These are phyloP conservation scores for Clathrus columnatus DNA, from an alignment of 768 basidiomycete genomes.

Conservation along the genomic window DNA sequence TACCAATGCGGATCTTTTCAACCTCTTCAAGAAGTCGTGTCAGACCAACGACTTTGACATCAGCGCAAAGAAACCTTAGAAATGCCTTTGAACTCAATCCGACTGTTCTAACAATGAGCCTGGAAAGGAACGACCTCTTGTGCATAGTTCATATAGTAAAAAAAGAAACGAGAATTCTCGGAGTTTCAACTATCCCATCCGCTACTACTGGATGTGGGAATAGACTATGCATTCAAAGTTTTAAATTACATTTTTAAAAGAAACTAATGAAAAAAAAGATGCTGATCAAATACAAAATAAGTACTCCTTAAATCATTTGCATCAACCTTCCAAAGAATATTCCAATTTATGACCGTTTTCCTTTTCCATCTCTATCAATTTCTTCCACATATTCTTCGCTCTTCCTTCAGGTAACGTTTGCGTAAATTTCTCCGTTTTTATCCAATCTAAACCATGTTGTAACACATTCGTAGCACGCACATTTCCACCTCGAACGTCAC, in stretches of 20 bases:
- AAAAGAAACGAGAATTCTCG: too few relatives aligned
- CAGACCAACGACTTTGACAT: slow-evolving; percentile 61
- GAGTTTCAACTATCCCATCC: too few relatives aligned
- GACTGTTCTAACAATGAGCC: slow-evolving; percentile 51
- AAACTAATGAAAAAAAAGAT: too few relatives aligned
- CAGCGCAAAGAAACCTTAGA: slow-evolving; percentile 54
- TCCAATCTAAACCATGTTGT: slow-evolving; percentile 68
- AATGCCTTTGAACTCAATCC: slow-evolving; percentile 77
- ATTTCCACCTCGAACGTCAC: slow-evolving; percentile 52
- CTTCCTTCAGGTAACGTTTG: slow-evolving; percentile 32
- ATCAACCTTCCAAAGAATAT: slow-evolving; percentile 36
- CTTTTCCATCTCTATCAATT: slow-evolving; percentile 47
- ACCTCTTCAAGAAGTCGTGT: slow-evolving; percentile 57
- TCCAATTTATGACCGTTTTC: slow-evolving; percentile 34
- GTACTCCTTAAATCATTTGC: too few relatives aligned
- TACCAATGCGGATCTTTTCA: slow-evolving; percentile 30
- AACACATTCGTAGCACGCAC: slow-evolving; percentile 62
- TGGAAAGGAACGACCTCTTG: slow-evolving; percentile 35
- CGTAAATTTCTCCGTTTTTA: slow-evolving; percentile 43
- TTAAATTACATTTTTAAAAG: too few relatives aligned
- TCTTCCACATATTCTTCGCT: slow-evolving; percentile 48
- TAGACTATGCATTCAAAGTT: too few relatives aligned
- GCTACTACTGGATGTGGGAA: too few relatives aligned
- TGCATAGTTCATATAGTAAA: too few relatives aligned
- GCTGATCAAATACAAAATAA: too few relatives aligned